A percentile compares a stretch with the other conserved stretches of the same genome.
These are phyloP conservation scores for Bonia amplexicaulis DNA, from an alignment of 176 grass and related monocot genomes.

Conservation along the genomic window DNA sequence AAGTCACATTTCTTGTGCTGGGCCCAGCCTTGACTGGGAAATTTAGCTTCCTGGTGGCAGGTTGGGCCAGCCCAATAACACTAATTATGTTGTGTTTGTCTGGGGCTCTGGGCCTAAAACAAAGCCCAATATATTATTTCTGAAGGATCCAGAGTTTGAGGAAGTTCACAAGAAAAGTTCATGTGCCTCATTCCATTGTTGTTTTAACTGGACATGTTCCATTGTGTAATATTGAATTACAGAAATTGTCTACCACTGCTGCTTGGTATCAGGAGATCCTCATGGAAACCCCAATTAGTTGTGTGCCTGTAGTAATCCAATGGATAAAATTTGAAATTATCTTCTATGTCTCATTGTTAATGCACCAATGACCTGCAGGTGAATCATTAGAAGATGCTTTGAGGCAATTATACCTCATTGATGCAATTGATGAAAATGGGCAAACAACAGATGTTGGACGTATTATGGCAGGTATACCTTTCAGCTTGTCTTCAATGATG, in stretches of 20 bases:
- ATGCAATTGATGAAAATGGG: slow-evolving; percentile 96
- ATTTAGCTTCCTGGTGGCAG: neutral
- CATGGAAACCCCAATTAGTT: neutral
- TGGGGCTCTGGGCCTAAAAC: neutral
- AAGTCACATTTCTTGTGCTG: neutral
- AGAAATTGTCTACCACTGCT: neutral
- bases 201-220: neutral
- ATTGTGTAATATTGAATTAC: neutral
- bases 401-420: slow-evolving; percentile 90
- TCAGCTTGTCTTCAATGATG: neutral
- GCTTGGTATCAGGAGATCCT: neutral
- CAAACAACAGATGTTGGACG: slow-evolving; percentile 74
- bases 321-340: neutral
- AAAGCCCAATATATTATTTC: neutral
- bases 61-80: neutral
- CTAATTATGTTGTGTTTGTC: neutral
- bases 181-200: neutral
- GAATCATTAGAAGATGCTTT: slow-evolving; percentile 98
- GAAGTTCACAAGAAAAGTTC: neutral
- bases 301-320: neutral
- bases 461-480: slow-evolving; percentile 70
- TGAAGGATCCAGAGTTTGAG: neutral
- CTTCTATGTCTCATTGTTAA: neutral
- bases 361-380: slow-evolving; percentile 44
- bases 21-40: neutral